Evolutionary conservation across 805 yeast species (phyloP), one percentile per base, ranked within the genome.

Genomic region (Vanderwaltozyma tropicalis): DNA sequence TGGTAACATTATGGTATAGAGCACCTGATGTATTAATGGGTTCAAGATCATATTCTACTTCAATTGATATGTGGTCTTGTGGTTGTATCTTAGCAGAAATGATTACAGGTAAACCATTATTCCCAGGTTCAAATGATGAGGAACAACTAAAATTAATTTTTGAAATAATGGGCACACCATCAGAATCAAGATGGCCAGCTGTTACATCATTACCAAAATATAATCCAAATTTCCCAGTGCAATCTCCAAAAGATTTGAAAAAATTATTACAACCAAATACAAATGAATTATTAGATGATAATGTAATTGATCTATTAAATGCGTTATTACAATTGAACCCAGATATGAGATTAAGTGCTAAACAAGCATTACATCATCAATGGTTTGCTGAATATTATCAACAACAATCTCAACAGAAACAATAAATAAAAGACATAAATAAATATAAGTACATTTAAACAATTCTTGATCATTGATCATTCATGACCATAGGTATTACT

Each of bases 31-130:
- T 92, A 40, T 67, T 92, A 43, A 72, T 92, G 46, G 98, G 98
- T 12, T 96, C 96, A 3, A 84, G 94, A 49, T 96, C 92, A 54
- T 92, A 92, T 61, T 85, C 96, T 26, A 92, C 97, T 0, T 96
- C 97, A 15, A 96, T 92, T 37, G 98, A 92, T 60, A 87, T 92
- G 82, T 92, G 98, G 98, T 85, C 96, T 10, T 83, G 89, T 43
- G 98, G 98, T 13, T 88, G 96, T 57, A 92, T 92, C 34, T 83
- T 92, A 60, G 98, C 96, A 6, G 98, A 92, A 59, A 88, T 92
- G 97, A 86, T 88, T 41, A 85, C 87, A 51, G 78, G 98, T 39
- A 85, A 85, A 59, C 96, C 98, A 8, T 62, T 92, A 37, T 89
- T 92, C 64, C 95, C 97, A 0, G 98, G 98, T 5, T 96, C 92